Percentiles rank a stretch among this genome's conserved stretches.
Conservation (phyloP, 768 basidiomycete species). For the Trametes maxima region DNA sequence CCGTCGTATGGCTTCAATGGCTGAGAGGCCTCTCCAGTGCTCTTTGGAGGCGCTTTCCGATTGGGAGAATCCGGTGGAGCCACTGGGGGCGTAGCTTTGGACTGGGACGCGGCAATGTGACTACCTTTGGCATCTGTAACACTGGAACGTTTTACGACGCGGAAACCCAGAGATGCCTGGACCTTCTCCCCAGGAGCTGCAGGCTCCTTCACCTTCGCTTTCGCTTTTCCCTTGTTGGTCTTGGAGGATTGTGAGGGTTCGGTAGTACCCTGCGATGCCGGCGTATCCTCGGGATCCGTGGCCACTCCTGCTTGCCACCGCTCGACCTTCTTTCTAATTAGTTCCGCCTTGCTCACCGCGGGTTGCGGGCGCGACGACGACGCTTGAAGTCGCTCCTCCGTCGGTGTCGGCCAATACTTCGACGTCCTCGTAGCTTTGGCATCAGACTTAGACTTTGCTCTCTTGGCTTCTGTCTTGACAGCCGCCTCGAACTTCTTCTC, state of each 20-base stretch:
- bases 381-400: neutral
- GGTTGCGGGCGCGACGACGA: neutral
- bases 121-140: slow-evolving; percentile 17
- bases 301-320: slow-evolving; percentile 38
- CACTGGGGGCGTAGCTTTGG: slow-evolving; percentile 6
- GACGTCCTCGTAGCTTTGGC: slow-evolving; percentile 9
- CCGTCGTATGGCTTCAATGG: neutral
- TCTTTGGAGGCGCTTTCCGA: neutral
- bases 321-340: slow-evolving; percentile 40
- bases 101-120: slow-evolving; percentile 8
- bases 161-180: slow-evolving; percentile 43
- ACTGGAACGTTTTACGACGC: slow-evolving; percentile 42
- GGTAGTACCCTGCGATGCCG: neutral
- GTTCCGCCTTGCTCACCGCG: slow-evolving; percentile 24
- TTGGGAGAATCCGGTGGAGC: neutral
- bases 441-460: neutral
- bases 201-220: slow-evolving; percentile 4
- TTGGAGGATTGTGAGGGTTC: neutral
- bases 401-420: slow-evolving; percentile 24
- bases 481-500: slow-evolving; percentile 40
- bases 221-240: slow-evolving; percentile 17
- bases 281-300: neutral
- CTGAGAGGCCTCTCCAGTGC: neutral
- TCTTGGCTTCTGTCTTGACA: slow-evolving; percentile 23
- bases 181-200: slow-evolving; percentile 8